Base-by-base conservation (phyloP, 2,329 filamentous ascomycete species). In the Immersiporthe knoxdaviesiana region DNA sequence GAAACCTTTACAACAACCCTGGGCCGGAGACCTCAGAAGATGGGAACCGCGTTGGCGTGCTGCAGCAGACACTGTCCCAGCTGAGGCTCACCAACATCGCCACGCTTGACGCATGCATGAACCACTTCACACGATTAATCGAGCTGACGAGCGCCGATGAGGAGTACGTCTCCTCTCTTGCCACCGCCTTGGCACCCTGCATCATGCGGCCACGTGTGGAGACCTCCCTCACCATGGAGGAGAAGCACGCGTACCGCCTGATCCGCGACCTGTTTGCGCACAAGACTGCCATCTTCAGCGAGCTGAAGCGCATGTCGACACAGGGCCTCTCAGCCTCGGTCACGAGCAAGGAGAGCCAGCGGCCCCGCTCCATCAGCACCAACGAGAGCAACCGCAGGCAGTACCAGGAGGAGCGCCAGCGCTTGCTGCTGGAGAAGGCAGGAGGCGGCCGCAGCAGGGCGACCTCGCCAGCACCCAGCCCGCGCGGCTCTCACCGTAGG, bases 121-220 rank as follows among this genome's bases (percentile, higher is more conserved):
- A 97, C 73, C 96, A 99, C 81, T 98, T 99, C 79, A 97, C 95
- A 52, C 92, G 96, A 71, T 85, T 99, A 70, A 97, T 99, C 77
- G 96, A 99, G 79, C 86, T 99, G 72, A 99, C 96, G 2, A 98
- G 95, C 18, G 96, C 96, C 41, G 95, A 97, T 74, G 96, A 99
- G 77, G 83, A 89, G 58, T 99, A 97, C 77, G 82, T 97, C 68
- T 78, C 90, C 16, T 84, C 90, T 50, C 87, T 99, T 52, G 92
- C 94, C 2, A 89, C 89, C 35, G 83, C 85, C 7, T 84, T 99
- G 59, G 92, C 94, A 0, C 92, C 94, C 6, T 97, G 94, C 78
- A 89, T 99, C 73, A 86, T 99, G 60, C 90, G 96, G 35, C 96
- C 96, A 10, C 92, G 93, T 72, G 87, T 88, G 18, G 94, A 98